Evolutionary conservation across 2,329 filamentous ascomycete genomes (phyloP).

Genomic region (Dryadomyces quercus-mongolicae): DNA sequence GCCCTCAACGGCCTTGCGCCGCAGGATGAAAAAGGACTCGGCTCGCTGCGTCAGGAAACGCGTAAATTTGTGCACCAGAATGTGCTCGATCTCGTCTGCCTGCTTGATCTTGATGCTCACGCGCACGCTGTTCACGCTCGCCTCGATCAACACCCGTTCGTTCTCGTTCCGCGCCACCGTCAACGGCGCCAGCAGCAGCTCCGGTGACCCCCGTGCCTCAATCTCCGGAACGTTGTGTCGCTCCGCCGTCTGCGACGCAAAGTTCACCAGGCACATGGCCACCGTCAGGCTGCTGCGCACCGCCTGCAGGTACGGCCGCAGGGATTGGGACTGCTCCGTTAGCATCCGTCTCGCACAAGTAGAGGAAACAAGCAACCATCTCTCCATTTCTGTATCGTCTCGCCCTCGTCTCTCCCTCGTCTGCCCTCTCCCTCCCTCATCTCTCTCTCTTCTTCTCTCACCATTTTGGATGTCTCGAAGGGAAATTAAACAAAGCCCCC

Average conservation of each 20-base stretch:
- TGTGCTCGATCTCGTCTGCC: conserved; percentile 96
- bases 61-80: conserved; percentile 96
- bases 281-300: conserved; percentile 90
- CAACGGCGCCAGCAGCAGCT: conserved; percentile 84
- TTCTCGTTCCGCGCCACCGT: conserved; percentile 92
- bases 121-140: conserved; percentile 90
- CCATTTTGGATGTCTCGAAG: no score
- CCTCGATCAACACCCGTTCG: conserved; percentile 91
- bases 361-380: no score
- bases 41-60: conserved; percentile 92
- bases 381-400: no score
- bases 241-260: conserved; percentile 92
- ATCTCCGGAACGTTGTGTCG: conserved; percentile 97
- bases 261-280: conserved; percentile 88
- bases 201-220: conserved; percentile 83
- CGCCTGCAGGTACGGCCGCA: conserved; percentile 91
- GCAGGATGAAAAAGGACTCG: conserved; percentile 91
- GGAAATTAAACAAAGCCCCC: no score
- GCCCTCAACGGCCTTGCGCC: conserved; percentile 93
- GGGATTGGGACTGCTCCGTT: conserved; percentile 67
- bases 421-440: no score
- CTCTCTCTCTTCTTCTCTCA: no score
- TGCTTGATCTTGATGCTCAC: conserved; percentile 99
- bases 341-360: no score
- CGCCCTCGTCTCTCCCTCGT: no score